Evolutionary conservation across 2,329 filamentous ascomycete species (phyloP), one percentile per base, ranked within the genome.

Genomic region (Penicillium sp.): DNA sequence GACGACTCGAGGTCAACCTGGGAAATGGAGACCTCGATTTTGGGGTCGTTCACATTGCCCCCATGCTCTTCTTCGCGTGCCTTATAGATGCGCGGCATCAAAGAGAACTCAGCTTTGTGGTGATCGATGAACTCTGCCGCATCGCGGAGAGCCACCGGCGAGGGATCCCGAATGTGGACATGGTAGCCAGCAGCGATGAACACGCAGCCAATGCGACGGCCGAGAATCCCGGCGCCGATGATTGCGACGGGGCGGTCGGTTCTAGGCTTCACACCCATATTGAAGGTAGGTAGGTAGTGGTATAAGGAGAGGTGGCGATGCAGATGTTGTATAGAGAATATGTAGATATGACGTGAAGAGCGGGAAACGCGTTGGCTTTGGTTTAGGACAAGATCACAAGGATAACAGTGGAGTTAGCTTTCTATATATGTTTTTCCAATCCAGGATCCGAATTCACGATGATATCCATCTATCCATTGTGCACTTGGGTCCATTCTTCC

Each of bases 141-240:
- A 58, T 17, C 66, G 58, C 45, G 46, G 25, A 61, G 67, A 53
- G 51, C 69, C 60, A 28, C 63, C 55, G 64, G 61, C 57, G 56
- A 70, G 57, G 54, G 48, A 56, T 69, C 68, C 3, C 53, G 53
- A 36, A 69, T 61, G 36, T 61, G 58, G 16, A 70, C 67, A 22
- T 58, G 58, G 55, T 69, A 66, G n/a, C 67, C 65, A 12, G 60
- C 62, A 22, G 68, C 60, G 11, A 66, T 56, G 51, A 67, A 66
- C 35, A 61, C 58, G 1, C 70, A 62, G 22, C 64, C 73, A 3
- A 77, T 68, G 3, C 74, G 71, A 3, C 73, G 69, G 43, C 74
- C 75, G 6, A 76, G 66, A 50, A 73, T 68, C 6, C 75, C 74
- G 0, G 68, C 69, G n/a, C 75, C 75, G 48, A 77, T 60, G 25